Conservation (phyloP, 1,284 basidiomycete species). For the Flammula alnicola region DNA sequence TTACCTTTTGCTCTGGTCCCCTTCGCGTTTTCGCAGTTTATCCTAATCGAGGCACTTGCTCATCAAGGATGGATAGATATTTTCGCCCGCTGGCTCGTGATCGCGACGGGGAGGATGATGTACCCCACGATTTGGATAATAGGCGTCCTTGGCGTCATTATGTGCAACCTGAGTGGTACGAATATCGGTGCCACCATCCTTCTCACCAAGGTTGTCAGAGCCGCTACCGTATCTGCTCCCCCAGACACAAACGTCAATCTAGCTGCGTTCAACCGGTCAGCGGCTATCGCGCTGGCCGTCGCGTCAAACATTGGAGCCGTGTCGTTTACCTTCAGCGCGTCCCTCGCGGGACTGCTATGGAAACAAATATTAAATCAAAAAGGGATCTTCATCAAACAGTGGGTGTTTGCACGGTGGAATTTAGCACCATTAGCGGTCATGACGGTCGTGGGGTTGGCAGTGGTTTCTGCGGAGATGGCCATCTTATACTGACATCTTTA, state of each 20-base stretch:
- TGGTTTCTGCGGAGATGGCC: no score
- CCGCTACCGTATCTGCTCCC: background rate
- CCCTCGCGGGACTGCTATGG: no score
- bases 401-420: no score
- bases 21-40: constrained; percentile 95
- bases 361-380: no score
- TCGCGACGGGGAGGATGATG: constrained; percentile 49
- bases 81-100: constrained; percentile 76
- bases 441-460: no score
- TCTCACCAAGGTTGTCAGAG: constrained; percentile 62
- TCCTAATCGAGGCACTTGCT: constrained; percentile 86
- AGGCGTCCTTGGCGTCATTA: constrained; percentile 66
- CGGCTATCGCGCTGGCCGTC: no score
- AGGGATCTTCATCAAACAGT: no score
- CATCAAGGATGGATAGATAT: constrained; percentile 92
- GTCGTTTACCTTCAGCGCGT: no score
- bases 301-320: no score
- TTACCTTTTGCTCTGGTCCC: constrained; percentile 85
- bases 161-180: constrained; percentile 91
- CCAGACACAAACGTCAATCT: background rate
- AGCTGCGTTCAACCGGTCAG: constrained; percentile 19
- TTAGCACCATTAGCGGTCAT: no score
- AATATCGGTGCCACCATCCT: constrained; percentile 97
- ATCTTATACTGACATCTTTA: no score
- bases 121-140: constrained; percentile 60